Evolutionary conservation across 345 rosid genomes (phyloP), one percentile per base, ranked within the genome.

Genomic region (Lepidium sativum): DNA sequence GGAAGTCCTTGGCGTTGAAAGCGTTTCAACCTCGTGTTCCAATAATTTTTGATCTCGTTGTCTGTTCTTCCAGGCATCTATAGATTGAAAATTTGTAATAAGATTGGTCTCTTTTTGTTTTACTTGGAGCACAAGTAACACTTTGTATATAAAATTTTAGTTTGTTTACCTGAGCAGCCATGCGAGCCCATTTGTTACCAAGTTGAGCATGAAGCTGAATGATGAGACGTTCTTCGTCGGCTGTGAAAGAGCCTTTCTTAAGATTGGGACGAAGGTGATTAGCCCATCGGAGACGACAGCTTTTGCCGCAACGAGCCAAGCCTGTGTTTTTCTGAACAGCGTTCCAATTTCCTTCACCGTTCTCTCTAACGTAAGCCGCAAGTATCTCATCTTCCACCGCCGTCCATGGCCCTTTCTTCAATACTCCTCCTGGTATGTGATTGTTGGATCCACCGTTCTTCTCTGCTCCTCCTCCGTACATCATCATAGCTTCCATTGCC

Each of bases 41-140:
- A 83, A 54, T 80, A 86, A 70, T 86, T 86, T 65, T 86, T 86
- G 56, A 86, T 86, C 77, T 86, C 91, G 63, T 86, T 86, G 63
- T 86, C 91, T 55, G 91, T 86, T 62, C 91, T 75, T 37, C 91
- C 91, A 1, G 91, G 91, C 53, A 86, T 69, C 88, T 73, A 70
- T 2, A n/a, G 1, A 2, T 0, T 13, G 25, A 8, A n/a, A 29
- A 5, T 0, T 27, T 6, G 2, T 9, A 37, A 43, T 25, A n/a
- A 11, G 0, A 29, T 60, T 7, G 21, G 38, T 3, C 21, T n/a
- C 17, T 1, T 25, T 7, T n/a, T 37, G 2, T 12, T 3, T 29
- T 29, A 1, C 34, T 37, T 66, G 8, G 38, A 18, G 6, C 10
- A 39, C 41, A 20, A 11, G 20, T 57, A 25, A 59, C 11, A 21